Evolutionary conservation across 202 grass and related monocot genomes (phyloP).

Genomic region (Digitaria exilis): DNA sequence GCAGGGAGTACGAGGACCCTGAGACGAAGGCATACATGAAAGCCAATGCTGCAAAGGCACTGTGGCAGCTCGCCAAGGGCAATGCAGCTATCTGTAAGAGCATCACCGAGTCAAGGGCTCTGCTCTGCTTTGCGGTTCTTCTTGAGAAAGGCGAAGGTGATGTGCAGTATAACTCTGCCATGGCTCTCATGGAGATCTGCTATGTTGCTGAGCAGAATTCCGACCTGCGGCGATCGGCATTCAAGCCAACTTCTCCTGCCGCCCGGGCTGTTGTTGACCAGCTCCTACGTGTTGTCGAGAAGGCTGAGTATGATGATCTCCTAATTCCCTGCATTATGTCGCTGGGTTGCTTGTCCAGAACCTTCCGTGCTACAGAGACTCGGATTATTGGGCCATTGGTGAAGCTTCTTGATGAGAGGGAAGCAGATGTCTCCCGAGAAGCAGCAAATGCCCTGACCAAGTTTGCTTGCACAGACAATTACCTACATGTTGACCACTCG

Average conservation of each 20-base stretch:
- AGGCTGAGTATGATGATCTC: conserved; percentile 89
- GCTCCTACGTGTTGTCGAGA: conserved; percentile 79
- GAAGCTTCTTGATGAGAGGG: conserved; percentile 83
- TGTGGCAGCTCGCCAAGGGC: conserved; percentile 86
- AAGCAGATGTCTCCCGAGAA: conserved; percentile 67
- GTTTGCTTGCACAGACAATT: conserved; percentile 81
- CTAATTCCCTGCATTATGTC: conserved; percentile 84
- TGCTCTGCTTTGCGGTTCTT: conserved; percentile 92
- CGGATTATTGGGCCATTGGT: conserved; percentile 85
- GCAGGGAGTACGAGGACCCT: conserved; percentile 84
- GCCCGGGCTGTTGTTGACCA: conserved; percentile 95
- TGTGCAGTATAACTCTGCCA: conserved; percentile 82
- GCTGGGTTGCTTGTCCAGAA: conserved; percentile 88
- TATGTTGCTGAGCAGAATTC: conserved; percentile 78
- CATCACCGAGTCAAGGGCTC: conserved; percentile 94
- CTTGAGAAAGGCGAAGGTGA: conserved; percentile 81
- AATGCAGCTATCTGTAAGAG: conserved; percentile 88
- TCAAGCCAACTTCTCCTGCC: conserved; percentile 88
- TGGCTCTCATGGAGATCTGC: conserved; percentile 97
- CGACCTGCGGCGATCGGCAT: conserved; percentile 76
- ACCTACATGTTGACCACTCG: conserved; percentile 82
- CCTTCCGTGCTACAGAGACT: conserved; percentile 94
- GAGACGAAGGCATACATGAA: conserved; percentile 93
- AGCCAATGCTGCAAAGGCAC: conserved; percentile 85
- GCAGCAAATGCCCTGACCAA: conserved; percentile 69